phyloP scores from a whole-genome alignment of 495 filamentous ascomycete genomes.

The Lasiosphaeris hirsuta region DNA sequence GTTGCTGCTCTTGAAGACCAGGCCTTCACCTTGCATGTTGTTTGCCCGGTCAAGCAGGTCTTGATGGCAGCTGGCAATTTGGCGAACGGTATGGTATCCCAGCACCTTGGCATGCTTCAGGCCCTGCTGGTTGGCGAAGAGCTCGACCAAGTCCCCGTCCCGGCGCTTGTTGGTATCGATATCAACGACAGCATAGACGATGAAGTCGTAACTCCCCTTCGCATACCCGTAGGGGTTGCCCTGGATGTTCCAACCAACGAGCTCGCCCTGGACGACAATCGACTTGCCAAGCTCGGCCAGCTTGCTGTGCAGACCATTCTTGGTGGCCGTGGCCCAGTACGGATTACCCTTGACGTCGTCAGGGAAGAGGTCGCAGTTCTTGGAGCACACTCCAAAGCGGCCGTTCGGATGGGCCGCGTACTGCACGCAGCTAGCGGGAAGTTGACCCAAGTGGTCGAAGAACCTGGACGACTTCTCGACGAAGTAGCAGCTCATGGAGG shows the following conservation, averaged over 20 bases:
- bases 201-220: constrained; percentile 13
- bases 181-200: constrained; percentile 22
- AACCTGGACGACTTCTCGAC: constrained; percentile 3
- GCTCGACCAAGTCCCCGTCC: constrained; percentile 11
- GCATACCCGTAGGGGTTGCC: constrained; percentile 23
- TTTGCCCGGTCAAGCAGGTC: constrained; percentile 23
- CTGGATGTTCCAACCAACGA: constrained; percentile 21
- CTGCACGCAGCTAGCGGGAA: background rate
- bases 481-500: constrained; percentile 25
- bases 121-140: constrained; percentile 2
- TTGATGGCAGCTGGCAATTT: constrained; percentile 18
- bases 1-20: constrained; percentile 29
- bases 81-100: constrained; percentile 18
- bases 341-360: background rate
- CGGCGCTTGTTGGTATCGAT: constrained; percentile 13
- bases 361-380: constrained; percentile 12
- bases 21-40: constrained; percentile 17
- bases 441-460: constrained; percentile 3
- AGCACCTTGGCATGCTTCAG: constrained; percentile 28
- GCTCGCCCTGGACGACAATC: constrained; percentile 31
- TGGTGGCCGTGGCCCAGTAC: constrained; percentile 20
- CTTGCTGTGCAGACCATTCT: constrained; percentile 9
- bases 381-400: constrained; percentile 29
- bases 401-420: constrained; percentile 15
- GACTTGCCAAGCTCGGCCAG: constrained; percentile 1